Conservation (phyloP, 306 rosid species). For the Cotoneaster glaucophyllus region DNA sequence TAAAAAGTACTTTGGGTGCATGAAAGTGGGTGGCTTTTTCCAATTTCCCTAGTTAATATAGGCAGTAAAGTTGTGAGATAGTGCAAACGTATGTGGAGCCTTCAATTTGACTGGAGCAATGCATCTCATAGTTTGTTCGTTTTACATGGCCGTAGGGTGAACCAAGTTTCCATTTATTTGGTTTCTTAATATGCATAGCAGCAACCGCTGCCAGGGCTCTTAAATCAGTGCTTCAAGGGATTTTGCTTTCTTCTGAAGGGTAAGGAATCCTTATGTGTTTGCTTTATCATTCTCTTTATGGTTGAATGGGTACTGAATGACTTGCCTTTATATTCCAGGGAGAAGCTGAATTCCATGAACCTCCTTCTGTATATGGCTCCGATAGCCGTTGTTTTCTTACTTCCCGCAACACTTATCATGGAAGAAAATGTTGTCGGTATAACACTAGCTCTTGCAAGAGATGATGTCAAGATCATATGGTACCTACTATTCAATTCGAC, state of each 20-base stretch:
- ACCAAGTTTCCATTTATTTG: slow-evolving; percentile 98
- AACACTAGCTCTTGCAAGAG: slow-evolving; percentile 96
- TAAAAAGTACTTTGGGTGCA: neutral
- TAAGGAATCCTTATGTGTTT: slow-evolving; percentile 18
- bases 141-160: slow-evolving; percentile 62
- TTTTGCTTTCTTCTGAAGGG: slow-evolving; percentile 99
- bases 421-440: slow-evolving; percentile 97
- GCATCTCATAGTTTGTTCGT: slow-evolving; percentile 10
- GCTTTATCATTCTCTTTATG: neutral
- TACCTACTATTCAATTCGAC: slow-evolving; percentile 88
- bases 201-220: slow-evolving; percentile 99
- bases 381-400: slow-evolving; percentile 94
- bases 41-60: slow-evolving; percentile 16
- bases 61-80: neutral
- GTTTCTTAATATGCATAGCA: slow-evolving; percentile 81
- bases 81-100: neutral
- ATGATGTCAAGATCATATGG: slow-evolving; percentile 91
- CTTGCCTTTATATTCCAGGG: slow-evolving; percentile 42
- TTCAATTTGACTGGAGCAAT: neutral
- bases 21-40: neutral
- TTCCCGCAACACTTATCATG: slow-evolving; percentile 94
- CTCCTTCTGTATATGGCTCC: slow-evolving; percentile 99
- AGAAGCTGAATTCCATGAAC: slow-evolving; percentile 99
- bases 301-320: slow-evolving; percentile 20
- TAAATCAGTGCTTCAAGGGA: slow-evolving; percentile 91